These are phyloP conservation scores for Xylaria sp. DNA, from an alignment of 2,329 filamentous ascomycete species.

Conservation along the genomic window DNA sequence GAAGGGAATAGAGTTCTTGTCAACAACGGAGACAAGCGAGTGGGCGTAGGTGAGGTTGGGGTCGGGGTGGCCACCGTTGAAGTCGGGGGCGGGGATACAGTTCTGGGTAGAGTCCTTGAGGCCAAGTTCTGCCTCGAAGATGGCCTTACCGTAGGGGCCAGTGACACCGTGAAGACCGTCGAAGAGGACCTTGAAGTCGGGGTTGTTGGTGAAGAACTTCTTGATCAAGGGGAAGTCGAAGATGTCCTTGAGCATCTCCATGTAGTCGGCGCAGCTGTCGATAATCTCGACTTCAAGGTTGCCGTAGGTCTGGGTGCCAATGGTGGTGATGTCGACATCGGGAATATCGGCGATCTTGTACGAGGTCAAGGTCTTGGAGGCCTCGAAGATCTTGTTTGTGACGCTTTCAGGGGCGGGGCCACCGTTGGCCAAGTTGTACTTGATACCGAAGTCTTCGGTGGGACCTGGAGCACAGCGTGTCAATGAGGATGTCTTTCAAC, in stretches of 20 bases:
- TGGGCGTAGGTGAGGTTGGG: slow-evolving; percentile 97
- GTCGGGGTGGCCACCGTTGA: slow-evolving; percentile 94
- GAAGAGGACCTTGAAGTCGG: slow-evolving; percentile 95
- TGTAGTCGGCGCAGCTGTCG: slow-evolving; percentile 87
- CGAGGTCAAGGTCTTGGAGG: slow-evolving; percentile 79
- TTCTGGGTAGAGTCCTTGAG: slow-evolving; percentile 77
- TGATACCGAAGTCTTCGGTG: slow-evolving; percentile 95
- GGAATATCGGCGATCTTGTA: slow-evolving; percentile 91
- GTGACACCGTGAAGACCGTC: slow-evolving; percentile 93
- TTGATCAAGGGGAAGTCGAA: slow-evolving; percentile 97
- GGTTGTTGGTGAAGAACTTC: slow-evolving; percentile 79
- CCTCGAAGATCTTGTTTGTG: slow-evolving; percentile 96
- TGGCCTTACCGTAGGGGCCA: slow-evolving; percentile 87
- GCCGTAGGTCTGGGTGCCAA: slow-evolving; percentile 82
- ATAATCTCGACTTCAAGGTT: slow-evolving; percentile 89
- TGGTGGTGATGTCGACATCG: slow-evolving; percentile 74
- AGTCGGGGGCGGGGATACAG: slow-evolving; percentile 87
- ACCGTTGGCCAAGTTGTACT: slow-evolving; percentile 97
- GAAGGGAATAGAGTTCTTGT: slow-evolving; percentile 88
- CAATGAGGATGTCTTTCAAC: not conserved
- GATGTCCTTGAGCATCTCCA: slow-evolving; percentile 94
- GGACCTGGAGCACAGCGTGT: slow-evolving; percentile 55
- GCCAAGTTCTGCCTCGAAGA: slow-evolving; percentile 91
- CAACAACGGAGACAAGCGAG: slow-evolving; percentile 87
- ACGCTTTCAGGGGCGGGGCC: slow-evolving; percentile 93